phyloP scores from a whole-genome alignment of 805 yeast genomes.

The Lachancea meyersii region DNA sequence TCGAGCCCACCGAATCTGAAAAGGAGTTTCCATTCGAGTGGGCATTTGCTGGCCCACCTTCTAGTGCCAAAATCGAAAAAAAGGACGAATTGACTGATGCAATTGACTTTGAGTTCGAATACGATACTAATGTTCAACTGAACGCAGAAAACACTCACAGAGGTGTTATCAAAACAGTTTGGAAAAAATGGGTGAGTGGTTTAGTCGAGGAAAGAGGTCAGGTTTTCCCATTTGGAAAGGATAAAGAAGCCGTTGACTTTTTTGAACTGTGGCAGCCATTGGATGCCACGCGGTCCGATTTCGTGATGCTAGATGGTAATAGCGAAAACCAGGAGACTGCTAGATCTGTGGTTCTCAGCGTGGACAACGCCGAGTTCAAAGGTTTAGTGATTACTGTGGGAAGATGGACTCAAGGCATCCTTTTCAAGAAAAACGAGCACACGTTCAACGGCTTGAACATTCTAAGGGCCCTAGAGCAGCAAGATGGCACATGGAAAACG shows the following conservation, averaged over 20 bases:
- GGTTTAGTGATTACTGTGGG: slow-evolving; percentile 32
- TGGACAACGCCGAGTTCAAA: slow-evolving; percentile 20
- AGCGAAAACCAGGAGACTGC: slow-evolving; percentile 9
- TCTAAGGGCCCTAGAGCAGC: slow-evolving; percentile 23
- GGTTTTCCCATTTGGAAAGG: slow-evolving; percentile 28
- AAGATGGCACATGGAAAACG: slow-evolving; percentile 11
- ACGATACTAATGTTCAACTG: slow-evolving; percentile 28
- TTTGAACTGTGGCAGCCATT: slow-evolving; percentile 35
- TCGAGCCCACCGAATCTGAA: slow-evolving; percentile 24
- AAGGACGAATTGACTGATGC: slow-evolving; percentile 20
- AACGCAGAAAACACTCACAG: slow-evolving; percentile 25
- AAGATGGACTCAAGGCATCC: slow-evolving; percentile 31
- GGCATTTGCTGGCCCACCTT: slow-evolving; percentile 50
- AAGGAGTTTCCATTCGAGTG: slow-evolving; percentile 47
- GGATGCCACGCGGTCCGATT: slow-evolving; percentile 21
- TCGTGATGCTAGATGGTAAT: slow-evolving; percentile 13
- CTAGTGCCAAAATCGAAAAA: slow-evolving; percentile 32
- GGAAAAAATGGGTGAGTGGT: slow-evolving; percentile 32
- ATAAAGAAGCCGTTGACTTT: slow-evolving; percentile 25
- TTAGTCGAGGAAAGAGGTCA: slow-evolving; percentile 31
- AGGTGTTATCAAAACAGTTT: slow-evolving; percentile 27
- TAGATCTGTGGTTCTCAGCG: slow-evolving; percentile 19
- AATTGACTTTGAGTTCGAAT: slow-evolving; percentile 27
- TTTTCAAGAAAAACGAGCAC: slow-evolving; percentile 20
- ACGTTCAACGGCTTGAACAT: slow-evolving; percentile 23